Evolutionary conservation across 2,329 filamentous ascomycete genomes (phyloP), one percentile per base, ranked within the genome.

Genomic region (Aspergillus sclerotialis): DNA sequence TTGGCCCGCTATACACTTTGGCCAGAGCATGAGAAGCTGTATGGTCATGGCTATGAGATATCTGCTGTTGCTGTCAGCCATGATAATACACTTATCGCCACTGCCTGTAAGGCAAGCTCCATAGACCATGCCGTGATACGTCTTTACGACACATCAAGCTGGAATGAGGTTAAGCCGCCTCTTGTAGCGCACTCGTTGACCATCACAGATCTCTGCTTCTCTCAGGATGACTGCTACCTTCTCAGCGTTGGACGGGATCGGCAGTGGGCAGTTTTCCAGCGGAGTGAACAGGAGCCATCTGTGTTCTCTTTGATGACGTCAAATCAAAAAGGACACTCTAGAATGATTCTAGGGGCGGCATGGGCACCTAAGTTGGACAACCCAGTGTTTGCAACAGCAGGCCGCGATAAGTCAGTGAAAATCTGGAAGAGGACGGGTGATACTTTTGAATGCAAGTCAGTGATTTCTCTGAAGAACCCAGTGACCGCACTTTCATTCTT

Each of bases 11-110:
- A 93, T 58, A 94, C 92, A 0, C 77, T 98, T 19, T 98, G 89
- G 88, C 92, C 92, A 3, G 92, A 98, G 57, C 78, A 78, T 5
- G 92, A 98, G 61, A 98, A 98, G 66, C 75, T 98, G 1, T 98
- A 98, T 63, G 92, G 92, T 2, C 92, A 98, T 63, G 92, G 92
- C 18, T 95, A 95, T 63, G 92, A 98, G 61, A 90, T 98, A 32
- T 94, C 87, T 2, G 84, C 86, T 24, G 76, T 94, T 11, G 84
- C 89, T 8, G 75, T 82, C 6, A 87, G 79, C 51, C 76, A 84
- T 52, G 80, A 88, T 49, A 82, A 84, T 9, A 68, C 63, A 3
- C 61, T 95, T 14, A 73, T 98, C 10, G 92, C 92, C 19, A 95
- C 89, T 34, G 88, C 92, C 2, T 98, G 92, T 67, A 86, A 84